These are phyloP conservation scores for Acanthamoeba rhysodes DNA, from an alignment of 208 protist species.

Conservation along the genomic window DNA sequence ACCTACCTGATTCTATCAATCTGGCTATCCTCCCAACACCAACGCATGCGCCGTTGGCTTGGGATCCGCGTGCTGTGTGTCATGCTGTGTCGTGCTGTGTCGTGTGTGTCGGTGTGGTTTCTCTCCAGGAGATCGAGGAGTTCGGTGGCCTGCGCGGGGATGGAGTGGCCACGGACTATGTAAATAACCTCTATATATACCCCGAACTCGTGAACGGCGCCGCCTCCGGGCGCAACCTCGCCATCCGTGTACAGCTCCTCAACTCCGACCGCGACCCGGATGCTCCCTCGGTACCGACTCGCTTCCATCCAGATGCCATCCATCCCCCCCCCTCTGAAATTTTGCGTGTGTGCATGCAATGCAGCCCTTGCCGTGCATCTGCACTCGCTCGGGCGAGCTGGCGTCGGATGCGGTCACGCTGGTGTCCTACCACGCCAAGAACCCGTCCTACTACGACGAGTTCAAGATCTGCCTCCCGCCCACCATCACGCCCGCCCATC, in stretches of 20 bases:
- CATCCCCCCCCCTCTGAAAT: no score
- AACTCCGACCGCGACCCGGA: constrained; percentile 38
- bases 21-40: neutral
- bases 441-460: constrained; percentile 76
- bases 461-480: constrained; percentile 82
- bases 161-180: constrained; percentile 44
- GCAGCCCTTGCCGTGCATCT: constrained; percentile 18
- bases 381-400: neutral
- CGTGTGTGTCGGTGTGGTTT: neutral
- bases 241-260: constrained; percentile 63
- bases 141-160: constrained; percentile 6
- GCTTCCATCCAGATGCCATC: neutral
- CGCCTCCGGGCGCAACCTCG: neutral
- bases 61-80: no score
- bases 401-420: neutral
- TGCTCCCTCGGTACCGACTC: neutral
- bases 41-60: no score
- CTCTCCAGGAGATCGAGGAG: constrained; percentile 20
- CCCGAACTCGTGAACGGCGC: constrained; percentile 18
- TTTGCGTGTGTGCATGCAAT: neutral
- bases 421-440: constrained; percentile 61
- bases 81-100: no score
- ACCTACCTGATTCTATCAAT: neutral
- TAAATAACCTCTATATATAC: constrained; percentile 66
- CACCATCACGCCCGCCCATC: constrained; percentile 55